Base-by-base conservation (phyloP, 2,329 filamentous ascomycete species). In the Akanthomyces dipterigenus region DNA sequence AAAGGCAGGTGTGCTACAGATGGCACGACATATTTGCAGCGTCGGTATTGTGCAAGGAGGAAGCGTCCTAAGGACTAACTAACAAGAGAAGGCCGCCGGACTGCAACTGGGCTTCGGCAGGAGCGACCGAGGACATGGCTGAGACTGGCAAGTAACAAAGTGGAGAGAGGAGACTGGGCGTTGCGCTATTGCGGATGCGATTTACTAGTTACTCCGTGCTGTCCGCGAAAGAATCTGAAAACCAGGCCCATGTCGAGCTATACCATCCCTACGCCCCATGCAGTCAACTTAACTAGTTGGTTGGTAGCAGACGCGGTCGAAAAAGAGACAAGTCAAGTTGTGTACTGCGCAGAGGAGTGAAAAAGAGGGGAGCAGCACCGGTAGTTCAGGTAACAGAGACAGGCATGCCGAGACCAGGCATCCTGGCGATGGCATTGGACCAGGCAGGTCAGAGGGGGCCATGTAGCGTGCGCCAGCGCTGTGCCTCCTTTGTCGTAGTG, bases 401-500 rank as follows among this genome's bases (percentile, higher is more conserved):
- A 43, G 51, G 38, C n/a, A 18, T 55, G 40, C 53, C n/a, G 20
- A 26, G 40, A 55, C 26, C 53, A 55, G 53, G 31, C 40, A 45
- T 55, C 53, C 40, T 45, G 40, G 40, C 26, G n/a, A 55, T 55
- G 53, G 53, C 16, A 45, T 55, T 55, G 53, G 53, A 55, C 40
- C 45, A 45, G 53, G 28, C 40, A 7, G 40, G 24, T 24, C 45
- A 38, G 22, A 55, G 51, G 51, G n/a, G 36, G 28, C 51, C 51
- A 31, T 43, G 43, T 57, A 57, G 55, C 43, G 20, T 48, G 55
- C 26, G 43, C 43, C 55, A 36, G 22, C 55, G 55, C 55, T 57
- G 43, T 49, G 22, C 55, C 55, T 57, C 49, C 55, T 57, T 57
- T 8, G 55, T 57, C 45, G 28, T 57, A 57, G 55, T 56, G 55